phyloP scores from a whole-genome alignment of 2,329 filamentous ascomycete species.

The Periconia sp. region DNA sequence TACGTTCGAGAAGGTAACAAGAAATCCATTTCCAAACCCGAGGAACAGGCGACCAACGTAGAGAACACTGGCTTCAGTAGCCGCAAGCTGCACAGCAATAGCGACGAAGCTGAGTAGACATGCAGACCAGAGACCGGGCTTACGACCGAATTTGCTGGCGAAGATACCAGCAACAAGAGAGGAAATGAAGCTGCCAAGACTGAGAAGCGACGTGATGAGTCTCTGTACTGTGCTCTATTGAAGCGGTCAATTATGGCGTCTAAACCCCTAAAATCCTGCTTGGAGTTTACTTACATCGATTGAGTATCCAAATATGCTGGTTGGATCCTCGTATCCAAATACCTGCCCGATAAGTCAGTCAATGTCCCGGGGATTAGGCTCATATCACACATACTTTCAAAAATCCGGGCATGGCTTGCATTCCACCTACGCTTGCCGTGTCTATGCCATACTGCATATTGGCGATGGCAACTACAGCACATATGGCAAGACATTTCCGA shows the following conservation, averaged over 20 bases:
- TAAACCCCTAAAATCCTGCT: no score
- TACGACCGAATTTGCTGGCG: constrained; percentile 55
- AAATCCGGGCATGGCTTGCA: constrained; percentile 57
- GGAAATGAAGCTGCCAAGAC: constrained; percentile 58
- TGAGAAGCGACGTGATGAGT: constrained; percentile 60
- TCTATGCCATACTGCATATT: constrained; percentile 62
- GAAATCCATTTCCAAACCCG: constrained; percentile 46
- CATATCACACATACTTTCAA: no score
- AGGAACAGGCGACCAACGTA: constrained; percentile 54
- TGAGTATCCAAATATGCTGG: constrained; percentile 43
- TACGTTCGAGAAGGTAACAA: constrained; percentile 61
- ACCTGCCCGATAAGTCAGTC: no score
- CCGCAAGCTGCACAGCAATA: constrained; percentile 28
- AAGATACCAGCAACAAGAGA: constrained; percentile 57
- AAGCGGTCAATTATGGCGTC: no score
- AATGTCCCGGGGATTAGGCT: no score
- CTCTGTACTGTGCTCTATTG: constrained; percentile 58
- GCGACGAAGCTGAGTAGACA: constrained; percentile 54
- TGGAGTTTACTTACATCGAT: constrained; percentile 46
- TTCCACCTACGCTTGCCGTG: constrained; percentile 52
- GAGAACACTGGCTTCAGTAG: constrained; percentile 17
- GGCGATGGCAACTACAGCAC: constrained; percentile 54
- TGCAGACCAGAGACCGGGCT: constrained; percentile 55
- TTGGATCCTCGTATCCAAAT: constrained; percentile 56
- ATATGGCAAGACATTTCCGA: constrained; percentile 55